These are phyloP conservation scores for Magnaporthiopsis rhizophila DNA, from an alignment of 2,329 filamentous ascomycete species.

Conservation along the genomic window DNA sequence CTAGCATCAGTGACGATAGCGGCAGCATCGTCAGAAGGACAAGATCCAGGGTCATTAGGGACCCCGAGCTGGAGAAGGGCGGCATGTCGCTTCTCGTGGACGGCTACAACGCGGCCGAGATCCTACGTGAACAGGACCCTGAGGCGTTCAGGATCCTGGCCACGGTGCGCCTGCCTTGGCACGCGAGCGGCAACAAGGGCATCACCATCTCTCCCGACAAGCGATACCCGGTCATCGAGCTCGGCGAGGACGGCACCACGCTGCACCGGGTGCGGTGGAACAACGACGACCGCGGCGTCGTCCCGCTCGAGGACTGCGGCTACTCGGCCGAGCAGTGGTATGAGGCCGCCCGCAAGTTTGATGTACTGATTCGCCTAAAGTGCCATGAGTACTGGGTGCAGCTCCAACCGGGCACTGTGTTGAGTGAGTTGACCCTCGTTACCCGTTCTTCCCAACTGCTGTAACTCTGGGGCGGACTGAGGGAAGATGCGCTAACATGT, in stretches of 20 bases:
- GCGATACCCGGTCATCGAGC: constrained; percentile 64
- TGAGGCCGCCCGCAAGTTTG: constrained; percentile 65
- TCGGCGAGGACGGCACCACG: constrained; percentile 30
- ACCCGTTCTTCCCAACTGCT: background rate
- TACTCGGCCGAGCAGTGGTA: constrained; percentile 59
- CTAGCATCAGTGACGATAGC: background rate
- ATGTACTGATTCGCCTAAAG: constrained; percentile 56
- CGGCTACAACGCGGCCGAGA: constrained; percentile 64
- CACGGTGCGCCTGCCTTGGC: constrained; percentile 56
- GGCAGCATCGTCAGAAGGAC: background rate
- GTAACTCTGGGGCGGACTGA: background rate
- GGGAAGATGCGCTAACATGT: background rate
- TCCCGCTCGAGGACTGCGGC: constrained; percentile 41
- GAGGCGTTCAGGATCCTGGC: constrained; percentile 51
- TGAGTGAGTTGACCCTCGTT: constrained; percentile 48
- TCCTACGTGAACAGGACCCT: constrained; percentile 46
- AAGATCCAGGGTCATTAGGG: background rate
- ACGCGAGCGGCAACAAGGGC: constrained; percentile 84
- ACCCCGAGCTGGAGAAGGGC: constrained; percentile 34
- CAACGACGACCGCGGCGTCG: constrained; percentile 73
- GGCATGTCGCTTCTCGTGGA: constrained; percentile 80
- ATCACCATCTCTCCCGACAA: constrained; percentile 68
- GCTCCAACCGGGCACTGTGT: constrained; percentile 65
- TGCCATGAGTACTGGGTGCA: constrained; percentile 72
- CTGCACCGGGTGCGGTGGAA: constrained; percentile 77